These are phyloP conservation scores for Dillenia turbinata DNA, from an alignment of 164 flowering plant species.

Conservation along the genomic window DNA sequence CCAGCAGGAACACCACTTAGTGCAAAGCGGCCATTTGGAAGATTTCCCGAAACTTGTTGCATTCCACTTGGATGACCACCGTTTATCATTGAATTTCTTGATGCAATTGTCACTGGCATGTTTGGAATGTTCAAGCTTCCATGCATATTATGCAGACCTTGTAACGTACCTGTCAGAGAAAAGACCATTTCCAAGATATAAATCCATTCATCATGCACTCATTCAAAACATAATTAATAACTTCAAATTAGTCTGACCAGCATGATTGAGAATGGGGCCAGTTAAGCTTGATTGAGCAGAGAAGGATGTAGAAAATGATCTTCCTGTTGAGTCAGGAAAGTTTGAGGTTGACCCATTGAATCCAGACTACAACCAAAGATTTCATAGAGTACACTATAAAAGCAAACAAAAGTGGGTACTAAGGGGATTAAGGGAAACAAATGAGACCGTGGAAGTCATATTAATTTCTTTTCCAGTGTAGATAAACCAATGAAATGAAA, in stretches of 20 bases:
- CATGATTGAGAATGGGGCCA: conserved; percentile 31
- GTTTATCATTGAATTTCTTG: conserved; percentile 29
- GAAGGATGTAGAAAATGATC: conserved; percentile 29
- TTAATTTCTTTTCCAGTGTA: too few relatives aligned
- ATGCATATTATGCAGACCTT: conserved; percentile 27
- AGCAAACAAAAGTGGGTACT: neutral
- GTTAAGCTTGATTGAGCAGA: conserved; percentile 36
- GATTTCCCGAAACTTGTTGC: conserved; percentile 29
- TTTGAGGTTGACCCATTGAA: conserved; percentile 32
- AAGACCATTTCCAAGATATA: neutral
- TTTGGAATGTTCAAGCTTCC: conserved; percentile 30
- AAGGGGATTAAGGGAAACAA: too few relatives aligned
- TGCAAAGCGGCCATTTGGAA: conserved; percentile 29
- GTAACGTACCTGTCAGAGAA: conserved; percentile 18
- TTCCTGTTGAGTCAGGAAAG: conserved; percentile 31
- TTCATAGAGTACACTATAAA: neutral
- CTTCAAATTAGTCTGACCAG: conserved; percentile 18
- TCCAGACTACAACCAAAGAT: conserved; percentile 27
- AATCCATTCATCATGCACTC: neutral
- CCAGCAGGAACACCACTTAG: conserved; percentile 28
- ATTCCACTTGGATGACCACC: conserved; percentile 24
- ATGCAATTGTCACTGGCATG: conserved; percentile 29
- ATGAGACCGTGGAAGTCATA: too few relatives aligned
- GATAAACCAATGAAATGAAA: too few relatives aligned
- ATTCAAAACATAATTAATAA: neutral